These are phyloP conservation scores for Ganoderma multipileum DNA, from an alignment of 1,284 basidiomycete species.

Conservation along the genomic window DNA sequence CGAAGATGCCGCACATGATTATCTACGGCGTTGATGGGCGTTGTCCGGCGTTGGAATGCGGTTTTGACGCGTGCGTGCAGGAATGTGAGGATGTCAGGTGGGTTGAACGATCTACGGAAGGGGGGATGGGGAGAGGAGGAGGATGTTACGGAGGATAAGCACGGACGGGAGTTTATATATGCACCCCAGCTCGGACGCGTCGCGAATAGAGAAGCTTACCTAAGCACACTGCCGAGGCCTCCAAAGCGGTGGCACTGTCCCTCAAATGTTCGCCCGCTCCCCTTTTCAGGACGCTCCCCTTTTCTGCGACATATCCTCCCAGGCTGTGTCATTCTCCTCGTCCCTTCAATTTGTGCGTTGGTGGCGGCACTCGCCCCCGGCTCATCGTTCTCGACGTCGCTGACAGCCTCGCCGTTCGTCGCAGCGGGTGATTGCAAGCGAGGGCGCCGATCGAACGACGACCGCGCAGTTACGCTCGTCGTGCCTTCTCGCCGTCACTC, in stretches of 20 bases:
- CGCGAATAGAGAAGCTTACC: conserved; percentile 25
- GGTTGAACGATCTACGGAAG: neutral
- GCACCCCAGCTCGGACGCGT: conserved; percentile 25
- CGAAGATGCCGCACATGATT: conserved; percentile 93
- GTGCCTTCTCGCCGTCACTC: conserved; percentile 8
- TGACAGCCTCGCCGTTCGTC: neutral
- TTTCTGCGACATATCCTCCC: neutral
- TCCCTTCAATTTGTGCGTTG: neutral
- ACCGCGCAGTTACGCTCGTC: neutral
- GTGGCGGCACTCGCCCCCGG: neutral
- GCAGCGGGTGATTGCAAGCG: neutral
- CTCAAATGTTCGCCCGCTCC: conserved; percentile 3
- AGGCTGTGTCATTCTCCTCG: neutral
- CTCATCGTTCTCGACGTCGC: neutral
- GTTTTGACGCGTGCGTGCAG: conserved; percentile 8
- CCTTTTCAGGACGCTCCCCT: neutral
- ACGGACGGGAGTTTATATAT: conserved; percentile 27
- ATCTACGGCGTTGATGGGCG: conserved; percentile 15
- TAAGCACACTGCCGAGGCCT: conserved; percentile 14
- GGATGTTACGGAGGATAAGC: conserved; percentile 13
- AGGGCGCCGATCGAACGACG: neutral
- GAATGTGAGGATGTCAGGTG: conserved; percentile 1
- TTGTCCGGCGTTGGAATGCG: conserved; percentile 15
- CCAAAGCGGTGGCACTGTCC: conserved; percentile 14
- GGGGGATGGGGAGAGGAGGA: conserved; percentile 7